Percentiles rank a stretch among this genome's conserved stretches.
These are phyloP conservation scores for Apiotrichum siamense DNA, from an alignment of 1,284 basidiomycete species.

Conservation along the genomic window DNA sequence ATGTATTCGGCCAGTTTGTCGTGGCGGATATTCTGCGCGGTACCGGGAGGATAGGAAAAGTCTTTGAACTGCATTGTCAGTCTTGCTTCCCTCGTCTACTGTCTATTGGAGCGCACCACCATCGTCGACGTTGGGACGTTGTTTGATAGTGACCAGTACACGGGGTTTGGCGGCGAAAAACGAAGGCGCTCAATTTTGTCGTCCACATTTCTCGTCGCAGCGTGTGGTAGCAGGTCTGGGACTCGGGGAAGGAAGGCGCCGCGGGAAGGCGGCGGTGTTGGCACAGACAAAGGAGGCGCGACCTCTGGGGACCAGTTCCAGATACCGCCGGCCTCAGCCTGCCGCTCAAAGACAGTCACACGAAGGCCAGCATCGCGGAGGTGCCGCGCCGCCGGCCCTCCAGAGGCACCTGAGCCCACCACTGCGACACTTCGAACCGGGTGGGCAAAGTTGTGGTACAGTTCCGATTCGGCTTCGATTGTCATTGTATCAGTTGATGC, in stretches of 20 bases:
- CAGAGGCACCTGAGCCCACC: slow-evolving; percentile 29
- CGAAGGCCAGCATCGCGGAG: slow-evolving; percentile 42
- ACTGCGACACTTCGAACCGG: slow-evolving; percentile 27
- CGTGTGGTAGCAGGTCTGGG: slow-evolving; percentile 5
- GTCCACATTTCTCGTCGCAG: slow-evolving; percentile 38
- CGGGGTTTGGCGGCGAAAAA: slow-evolving; percentile 48
- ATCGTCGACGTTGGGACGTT: slow-evolving; percentile 49
- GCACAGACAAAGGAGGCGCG: slow-evolving; percentile 47
- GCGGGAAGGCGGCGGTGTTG: slow-evolving; percentile 46
- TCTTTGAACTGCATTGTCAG: slow-evolving; percentile 22
- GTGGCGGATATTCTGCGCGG: slow-evolving; percentile 24
- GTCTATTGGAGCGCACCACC: slow-evolving; percentile 5
- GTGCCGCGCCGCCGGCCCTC: slow-evolving; percentile 22
- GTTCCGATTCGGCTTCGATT: neutral
- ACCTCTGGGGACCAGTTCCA: slow-evolving; percentile 51
- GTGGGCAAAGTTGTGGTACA: slow-evolving; percentile 8
- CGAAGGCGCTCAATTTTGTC: slow-evolving; percentile 29
- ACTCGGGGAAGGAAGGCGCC: slow-evolving; percentile 43
- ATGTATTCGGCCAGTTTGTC: slow-evolving; percentile 24
- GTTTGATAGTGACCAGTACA: slow-evolving; percentile 49
- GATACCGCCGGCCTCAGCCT: slow-evolving; percentile 49
- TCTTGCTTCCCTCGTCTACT: neutral
- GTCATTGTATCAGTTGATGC: slow-evolving; percentile 26
- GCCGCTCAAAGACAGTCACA: slow-evolving; percentile 51
- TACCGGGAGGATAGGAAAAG: slow-evolving; percentile 24